Evolutionary conservation across 2,329 filamentous ascomycete genomes (phyloP).

Genomic region (Microsporum canis): DNA sequence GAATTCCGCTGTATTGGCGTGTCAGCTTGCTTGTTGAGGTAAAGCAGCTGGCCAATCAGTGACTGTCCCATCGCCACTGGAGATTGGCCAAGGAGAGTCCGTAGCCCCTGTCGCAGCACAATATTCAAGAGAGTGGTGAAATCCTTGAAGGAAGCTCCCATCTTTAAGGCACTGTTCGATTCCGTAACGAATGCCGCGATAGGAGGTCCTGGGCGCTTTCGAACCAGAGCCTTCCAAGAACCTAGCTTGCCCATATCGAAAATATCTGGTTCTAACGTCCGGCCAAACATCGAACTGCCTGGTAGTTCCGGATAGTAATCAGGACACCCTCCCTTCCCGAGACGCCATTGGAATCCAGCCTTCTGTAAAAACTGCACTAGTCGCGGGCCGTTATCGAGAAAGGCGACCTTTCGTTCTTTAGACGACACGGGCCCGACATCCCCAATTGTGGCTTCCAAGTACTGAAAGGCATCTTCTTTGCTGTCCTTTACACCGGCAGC

Average conservation of each 20-base stretch:
- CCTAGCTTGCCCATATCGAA: conserved; percentile 22
- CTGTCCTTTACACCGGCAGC: conserved; percentile 18
- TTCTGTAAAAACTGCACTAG: conserved; percentile 24
- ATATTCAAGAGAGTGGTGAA: not conserved
- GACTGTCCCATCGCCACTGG: conserved; percentile 17
- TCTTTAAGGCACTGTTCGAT: not conserved
- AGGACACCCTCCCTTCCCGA: conserved; percentile 18
- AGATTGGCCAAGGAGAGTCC: conserved; percentile 12
- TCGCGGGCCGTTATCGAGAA: conserved; percentile 22
- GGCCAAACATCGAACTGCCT: conserved; percentile 17
- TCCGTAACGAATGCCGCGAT: conserved; percentile 13
- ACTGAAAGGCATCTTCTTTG: conserved; percentile 15
- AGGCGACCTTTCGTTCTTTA: conserved; percentile 15
- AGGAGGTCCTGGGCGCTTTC: conserved; percentile 9
- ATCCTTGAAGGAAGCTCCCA: not conserved
- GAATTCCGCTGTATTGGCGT: conserved; percentile 11
- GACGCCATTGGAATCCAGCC: conserved; percentile 16
- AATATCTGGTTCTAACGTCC: conserved; percentile 20
- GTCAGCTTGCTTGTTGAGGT: conserved; percentile 8
- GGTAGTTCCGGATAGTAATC: conserved; percentile 24
- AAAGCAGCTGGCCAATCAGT: conserved; percentile 14
- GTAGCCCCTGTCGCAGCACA: conserved; percentile 7
- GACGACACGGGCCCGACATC: conserved; percentile 24
- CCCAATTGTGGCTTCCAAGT: conserved; percentile 21
- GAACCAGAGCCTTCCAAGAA: conserved; percentile 16